Conservation (phyloP, 495 filamentous ascomycete genomes). For the Podospora australis region DNA sequence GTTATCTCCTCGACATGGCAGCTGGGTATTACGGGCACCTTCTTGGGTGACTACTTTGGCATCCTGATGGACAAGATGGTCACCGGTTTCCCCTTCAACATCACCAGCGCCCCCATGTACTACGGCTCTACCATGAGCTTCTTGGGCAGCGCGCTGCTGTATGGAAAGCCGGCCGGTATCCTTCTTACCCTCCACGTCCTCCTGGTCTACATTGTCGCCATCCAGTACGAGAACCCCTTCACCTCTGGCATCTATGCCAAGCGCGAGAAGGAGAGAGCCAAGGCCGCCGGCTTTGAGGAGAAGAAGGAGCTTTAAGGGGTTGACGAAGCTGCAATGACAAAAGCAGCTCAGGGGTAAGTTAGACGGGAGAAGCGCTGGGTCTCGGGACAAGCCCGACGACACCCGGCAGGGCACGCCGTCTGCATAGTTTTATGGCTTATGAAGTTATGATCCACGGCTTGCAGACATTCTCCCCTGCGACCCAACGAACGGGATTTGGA, state of each 20-base stretch:
- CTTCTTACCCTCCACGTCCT: constrained; percentile 70
- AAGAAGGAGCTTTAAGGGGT: constrained; percentile 41
- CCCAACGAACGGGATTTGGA: constrained; percentile 6
- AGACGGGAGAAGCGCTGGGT: constrained; percentile 15
- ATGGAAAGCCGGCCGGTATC: constrained; percentile 83
- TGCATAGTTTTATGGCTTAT: neutral
- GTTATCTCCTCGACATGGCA: constrained; percentile 85
- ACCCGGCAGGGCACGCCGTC: constrained; percentile 6
- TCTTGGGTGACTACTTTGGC: constrained; percentile 96
- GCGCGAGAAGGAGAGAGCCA: constrained; percentile 55
- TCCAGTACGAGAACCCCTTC: constrained; percentile 95
- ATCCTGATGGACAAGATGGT: constrained; percentile 95
- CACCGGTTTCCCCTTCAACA: constrained; percentile 90
- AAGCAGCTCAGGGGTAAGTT: constrained; percentile 1
- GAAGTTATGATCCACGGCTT: neutral
- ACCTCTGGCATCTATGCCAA: constrained; percentile 90
- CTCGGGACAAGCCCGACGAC: neutral
- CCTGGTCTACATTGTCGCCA: constrained; percentile 72
- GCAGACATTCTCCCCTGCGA: neutral
- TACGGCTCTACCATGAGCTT: constrained; percentile 90
- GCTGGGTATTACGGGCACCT: constrained; percentile 93
- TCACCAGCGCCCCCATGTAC: constrained; percentile 93
- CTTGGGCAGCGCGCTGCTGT: constrained; percentile 79
- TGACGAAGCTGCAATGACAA: neutral
- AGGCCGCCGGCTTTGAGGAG: constrained; percentile 22